These are phyloP conservation scores for Leucocoprinus birnbaumii DNA, from an alignment of 768 basidiomycete genomes.

Conservation along the genomic window DNA sequence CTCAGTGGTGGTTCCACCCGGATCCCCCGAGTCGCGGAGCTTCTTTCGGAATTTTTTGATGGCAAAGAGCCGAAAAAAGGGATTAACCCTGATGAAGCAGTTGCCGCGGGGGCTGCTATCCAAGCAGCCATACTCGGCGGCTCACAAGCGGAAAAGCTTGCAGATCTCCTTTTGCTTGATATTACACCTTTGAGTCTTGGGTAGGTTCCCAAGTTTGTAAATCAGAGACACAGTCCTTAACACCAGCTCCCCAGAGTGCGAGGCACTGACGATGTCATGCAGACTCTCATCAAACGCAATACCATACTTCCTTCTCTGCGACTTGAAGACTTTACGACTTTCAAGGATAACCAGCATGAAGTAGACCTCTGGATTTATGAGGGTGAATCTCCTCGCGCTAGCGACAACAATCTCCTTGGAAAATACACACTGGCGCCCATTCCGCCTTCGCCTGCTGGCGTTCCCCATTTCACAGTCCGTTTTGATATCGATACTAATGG, in stretches of 20 bases:
- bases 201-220: slow-evolving; percentile 25
- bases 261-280: slow-evolving; percentile 99
- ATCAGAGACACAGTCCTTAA: slow-evolving; percentile 18
- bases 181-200: slow-evolving; percentile 84
- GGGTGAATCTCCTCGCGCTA: slow-evolving; percentile 97
- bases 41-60: slow-evolving; percentile 98
- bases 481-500: slow-evolving; percentile 98
- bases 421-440: slow-evolving; percentile 98
- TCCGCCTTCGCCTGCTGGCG: slow-evolving; percentile 95
- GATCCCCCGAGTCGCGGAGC: slow-evolving; percentile 96
- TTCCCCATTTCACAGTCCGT: slow-evolving; percentile 96
- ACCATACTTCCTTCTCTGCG: slow-evolving; percentile 99
- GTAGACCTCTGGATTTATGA: slow-evolving; percentile 98
- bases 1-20: slow-evolving; percentile 98
- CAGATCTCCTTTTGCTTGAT: slow-evolving; percentile 93
- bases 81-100: slow-evolving; percentile 99
- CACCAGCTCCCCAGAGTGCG: slow-evolving; percentile 69
- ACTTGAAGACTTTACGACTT: slow-evolving; percentile 97
- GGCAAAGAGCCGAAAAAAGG: slow-evolving; percentile 99
- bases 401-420: slow-evolving; percentile 98
- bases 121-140: slow-evolving; percentile 98
- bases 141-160: slow-evolving; percentile 96
- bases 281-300: slow-evolving; percentile 96
- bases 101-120: slow-evolving; percentile 98
- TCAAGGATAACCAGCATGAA: slow-evolving; percentile 98